phyloP scores from a whole-genome alignment of 23 red algal species.

The Gracilariopsis chorda region DNA sequence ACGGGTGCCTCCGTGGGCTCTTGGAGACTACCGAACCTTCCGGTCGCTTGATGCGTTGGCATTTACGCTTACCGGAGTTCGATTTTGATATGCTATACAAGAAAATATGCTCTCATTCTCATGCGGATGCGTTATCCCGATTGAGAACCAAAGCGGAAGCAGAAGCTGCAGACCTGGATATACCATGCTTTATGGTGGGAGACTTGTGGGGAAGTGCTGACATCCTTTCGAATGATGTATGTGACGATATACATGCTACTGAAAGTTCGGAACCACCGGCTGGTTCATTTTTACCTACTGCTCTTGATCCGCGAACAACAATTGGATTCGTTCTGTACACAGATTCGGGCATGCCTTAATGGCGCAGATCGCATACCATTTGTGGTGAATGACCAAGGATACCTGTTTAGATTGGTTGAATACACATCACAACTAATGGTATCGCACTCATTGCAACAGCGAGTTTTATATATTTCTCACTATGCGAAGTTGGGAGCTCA shows the following conservation, averaged over 20 bases:
- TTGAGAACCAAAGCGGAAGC: background rate
- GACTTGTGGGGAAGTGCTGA: background rate
- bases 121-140: background rate
- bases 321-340: background rate
- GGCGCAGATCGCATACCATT: background rate
- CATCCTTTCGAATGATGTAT: too few species aligned
- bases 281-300: background rate
- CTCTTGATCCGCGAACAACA: background rate
- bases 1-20: background rate
- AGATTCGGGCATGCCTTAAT: background rate
- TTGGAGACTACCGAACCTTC: background rate
- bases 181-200: background rate
- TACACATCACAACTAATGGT: background rate
- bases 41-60: background rate
- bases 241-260: too few species aligned
- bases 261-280: too few species aligned
- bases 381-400: background rate
- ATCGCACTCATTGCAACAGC: background rate
- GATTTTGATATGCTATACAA: background rate
- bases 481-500: background rate
- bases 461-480: background rate
- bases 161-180: background rate
- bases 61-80: background rate
- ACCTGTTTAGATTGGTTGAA: background rate
- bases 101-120: background rate